Base-by-base conservation (phyloP, 2,329 filamentous ascomycete genomes). In the Cladosporium sp. region DNA sequence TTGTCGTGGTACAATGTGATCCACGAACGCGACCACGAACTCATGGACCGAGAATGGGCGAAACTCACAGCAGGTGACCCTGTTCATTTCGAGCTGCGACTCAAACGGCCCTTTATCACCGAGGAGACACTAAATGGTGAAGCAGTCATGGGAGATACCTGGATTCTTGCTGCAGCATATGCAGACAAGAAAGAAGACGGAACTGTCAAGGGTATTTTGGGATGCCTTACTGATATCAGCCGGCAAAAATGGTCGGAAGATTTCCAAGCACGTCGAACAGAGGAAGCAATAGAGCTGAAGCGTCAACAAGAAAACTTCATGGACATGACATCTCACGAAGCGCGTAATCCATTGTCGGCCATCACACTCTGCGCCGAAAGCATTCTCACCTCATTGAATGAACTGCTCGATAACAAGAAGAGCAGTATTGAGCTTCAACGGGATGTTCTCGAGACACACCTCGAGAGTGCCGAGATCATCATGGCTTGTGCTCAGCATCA, bases 121-220 rank as follows among this genome's bases (percentile, higher is more conserved):
- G 45, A 48, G 2, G 45, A 48, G 8, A 16, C 27, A 4, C 36
- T 48, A 13, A 40, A 40, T 22, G 45, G 45, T 8, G 45, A 48
- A 9, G 2, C 16, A 1, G 30, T 48, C 9, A 12, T 27, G 3
- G 68, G 70, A 73, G 84, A 88, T 54, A 88, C 85, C 0, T 91
- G 86, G 86, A 85, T 86, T 1, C 67, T 90, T 19, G 85, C 90
- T 74, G 86, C 80, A 50, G 86, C 85, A 0, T 89, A 85, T 57
- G 86, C 86, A 0, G 86, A 91, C 58, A 84, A 79, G 60, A 77
- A 84, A 53, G 70, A 74, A 1, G 71, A 79, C 29, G 85, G 84
- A 3, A 71, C 73, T 22, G 75, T 90, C 45, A 87, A 88, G 68
- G 82, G 83, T 53, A 84, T 61, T 3, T 43, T 60, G 33, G 56